Base-by-base conservation (phyloP, 768 basidiomycete genomes). In the Termitomyces titanicus region DNA sequence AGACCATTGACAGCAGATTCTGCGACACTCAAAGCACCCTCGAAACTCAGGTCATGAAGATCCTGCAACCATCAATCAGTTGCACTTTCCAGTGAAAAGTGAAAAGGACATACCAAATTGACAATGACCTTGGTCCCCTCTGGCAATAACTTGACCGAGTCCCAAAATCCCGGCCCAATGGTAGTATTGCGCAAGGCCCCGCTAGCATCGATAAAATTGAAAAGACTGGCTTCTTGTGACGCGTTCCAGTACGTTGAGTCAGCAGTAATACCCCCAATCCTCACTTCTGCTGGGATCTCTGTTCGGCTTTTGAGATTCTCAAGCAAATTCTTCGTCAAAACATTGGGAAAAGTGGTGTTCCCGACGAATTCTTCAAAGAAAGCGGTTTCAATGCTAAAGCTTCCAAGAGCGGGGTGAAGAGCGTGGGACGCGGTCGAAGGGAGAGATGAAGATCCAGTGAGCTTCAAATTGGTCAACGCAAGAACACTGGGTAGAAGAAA, bases 371-470 rank as follows among this genome's bases (percentile, higher is more conserved):
- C 74, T 49, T 78, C 78, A 53, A 81, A 79, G 58, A 78, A 81
- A 1, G 79, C 79, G 0, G 78, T 81, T 66, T 82, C 80, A 47
- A 82, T 76, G 58, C 79, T 81, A 66, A 82, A 82, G 53, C 79
- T 79, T 24, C 72, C 79, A 24, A 82, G 65, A 10, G 77, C 67
- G 1, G 76, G 79, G 51, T 77, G 64, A 3, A 82, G 65, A 9
- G 63, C 56, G 15, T 74, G 70, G 4, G 80, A 81, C 0, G 79
- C 79, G 54, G 74, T 72, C 5, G 50, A 50, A 6, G 79, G 79
- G 22, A 80, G 71, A 3, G 68, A 66, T 2, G 77, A 60, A 15
- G 76, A 71, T n/a, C 78, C 78, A 40, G 59, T 34, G 5, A 81
- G 68, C 27, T 65, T 75, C 48, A 79, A 47, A 12, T 18, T 27